Percentiles rank a stretch among this genome's conserved stretches.
Evolutionary conservation across 345 rosid species (phyloP).

Genomic region (Boechera divaricarpa): DNA sequence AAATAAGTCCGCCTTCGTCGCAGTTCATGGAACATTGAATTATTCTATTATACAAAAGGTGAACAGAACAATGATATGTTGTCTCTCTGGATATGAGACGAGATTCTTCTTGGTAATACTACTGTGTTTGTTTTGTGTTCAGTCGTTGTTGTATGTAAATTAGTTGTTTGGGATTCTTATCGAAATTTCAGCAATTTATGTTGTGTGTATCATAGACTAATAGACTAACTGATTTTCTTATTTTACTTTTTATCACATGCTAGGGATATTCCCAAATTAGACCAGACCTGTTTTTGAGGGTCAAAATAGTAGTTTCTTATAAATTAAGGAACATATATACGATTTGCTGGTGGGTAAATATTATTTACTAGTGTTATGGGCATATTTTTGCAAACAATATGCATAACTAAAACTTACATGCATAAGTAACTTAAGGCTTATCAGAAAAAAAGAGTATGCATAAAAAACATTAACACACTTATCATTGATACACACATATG

Average conservation of each 20-base stretch:
- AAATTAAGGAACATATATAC: background rate
- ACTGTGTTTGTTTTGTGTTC: slow-evolving; percentile 9
- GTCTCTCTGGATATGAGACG: slow-evolving; percentile 28
- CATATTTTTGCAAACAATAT: too few species aligned
- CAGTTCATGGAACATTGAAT: slow-evolving; percentile 80
- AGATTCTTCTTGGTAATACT: slow-evolving; percentile 36
- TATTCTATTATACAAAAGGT: slow-evolving; percentile 23
- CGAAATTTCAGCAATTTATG: slow-evolving; percentile 13
- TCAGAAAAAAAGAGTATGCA: too few species aligned
- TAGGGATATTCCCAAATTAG: background rate
- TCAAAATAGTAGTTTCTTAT: background rate
- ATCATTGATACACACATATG: too few species aligned
- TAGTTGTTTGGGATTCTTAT: slow-evolving; percentile 24
- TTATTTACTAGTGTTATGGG: background rate
- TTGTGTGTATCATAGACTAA: slow-evolving; percentile 35
- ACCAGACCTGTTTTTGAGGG: background rate
- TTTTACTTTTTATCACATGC: slow-evolving; percentile 15
- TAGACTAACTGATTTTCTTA: slow-evolving; percentile 26
- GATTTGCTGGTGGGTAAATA: slow-evolving; percentile 1
- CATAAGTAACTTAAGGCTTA: too few species aligned
- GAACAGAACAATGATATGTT: slow-evolving; percentile 24
- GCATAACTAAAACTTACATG: too few species aligned
- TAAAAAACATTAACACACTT: too few species aligned
- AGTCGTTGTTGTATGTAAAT: slow-evolving; percentile 36
- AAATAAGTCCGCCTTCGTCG: slow-evolving; percentile 74